Conservation (phyloP, 1,284 basidiomycete genomes). For the Sanghuangporus baumii region DNA sequence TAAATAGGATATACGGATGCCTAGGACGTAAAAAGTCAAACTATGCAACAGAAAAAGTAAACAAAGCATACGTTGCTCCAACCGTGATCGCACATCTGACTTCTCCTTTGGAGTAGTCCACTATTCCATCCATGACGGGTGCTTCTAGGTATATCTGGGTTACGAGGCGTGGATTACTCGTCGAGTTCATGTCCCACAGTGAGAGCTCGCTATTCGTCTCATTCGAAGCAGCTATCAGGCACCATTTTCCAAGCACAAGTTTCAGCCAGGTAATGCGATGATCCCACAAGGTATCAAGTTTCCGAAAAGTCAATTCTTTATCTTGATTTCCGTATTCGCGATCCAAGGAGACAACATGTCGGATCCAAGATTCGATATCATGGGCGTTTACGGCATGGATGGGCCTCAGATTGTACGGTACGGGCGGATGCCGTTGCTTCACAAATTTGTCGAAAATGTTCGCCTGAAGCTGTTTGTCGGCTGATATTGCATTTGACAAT, state of each 20-base stretch:
- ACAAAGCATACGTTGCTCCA: background rate
- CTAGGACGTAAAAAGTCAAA: background rate
- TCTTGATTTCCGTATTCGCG: background rate
- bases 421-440: background rate
- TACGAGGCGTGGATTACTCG: background rate
- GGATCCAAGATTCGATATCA: conserved; percentile 6
- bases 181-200: conserved; percentile 1
- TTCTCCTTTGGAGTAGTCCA: background rate
- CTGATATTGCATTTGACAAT: background rate
- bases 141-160: background rate
- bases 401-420: background rate
- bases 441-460: background rate
- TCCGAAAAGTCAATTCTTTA: background rate
- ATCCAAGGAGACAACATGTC: background rate
- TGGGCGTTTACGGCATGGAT: background rate
- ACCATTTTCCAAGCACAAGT: conserved; percentile 5
- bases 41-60: background rate
- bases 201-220: background rate
- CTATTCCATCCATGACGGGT: conserved; percentile 6
- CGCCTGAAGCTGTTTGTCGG: conserved; percentile 7
- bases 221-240: conserved; percentile 3
- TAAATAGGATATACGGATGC: background rate
- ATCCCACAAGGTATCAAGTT: background rate
- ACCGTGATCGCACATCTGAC: conserved; percentile 2
- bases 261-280: conserved; percentile 8